Percentiles rank a stretch among this genome's conserved stretches.
phyloP scores from a whole-genome alignment of 1,284 basidiomycete species.

The Ceratobasidium sp. region DNA sequence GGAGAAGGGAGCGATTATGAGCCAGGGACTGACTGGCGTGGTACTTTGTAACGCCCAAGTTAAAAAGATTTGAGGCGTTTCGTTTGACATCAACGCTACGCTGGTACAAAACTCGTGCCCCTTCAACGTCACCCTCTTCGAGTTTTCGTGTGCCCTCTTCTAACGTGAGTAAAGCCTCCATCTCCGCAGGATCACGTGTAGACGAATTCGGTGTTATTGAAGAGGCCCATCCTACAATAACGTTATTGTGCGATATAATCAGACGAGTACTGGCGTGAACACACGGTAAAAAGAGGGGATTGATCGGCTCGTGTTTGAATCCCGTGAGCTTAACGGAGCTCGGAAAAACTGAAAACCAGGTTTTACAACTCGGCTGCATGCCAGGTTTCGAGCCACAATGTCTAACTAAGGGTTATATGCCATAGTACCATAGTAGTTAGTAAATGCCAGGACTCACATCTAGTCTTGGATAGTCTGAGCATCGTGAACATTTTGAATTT shows the following conservation, averaged over 20 bases:
- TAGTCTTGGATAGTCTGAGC: not conserved
- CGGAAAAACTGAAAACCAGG: not conserved
- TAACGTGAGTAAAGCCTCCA: conserved; percentile 80
- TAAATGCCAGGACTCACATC: conserved; percentile 52
- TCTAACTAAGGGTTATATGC: conserved; percentile 53
- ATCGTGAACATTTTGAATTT: not conserved
- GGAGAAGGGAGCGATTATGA: conserved; percentile 15
- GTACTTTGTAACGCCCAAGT: conserved; percentile 88
- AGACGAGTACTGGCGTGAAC: not conserved
- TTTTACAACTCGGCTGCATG: not conserved
- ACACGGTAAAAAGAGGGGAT: not conserved
- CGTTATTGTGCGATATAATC: conserved; percentile 35
- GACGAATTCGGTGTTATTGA: conserved; percentile 82
- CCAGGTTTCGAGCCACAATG: not conserved
- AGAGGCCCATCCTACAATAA: conserved; percentile 75
- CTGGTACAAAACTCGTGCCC: conserved; percentile 79
- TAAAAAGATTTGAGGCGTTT: conserved; percentile 79
- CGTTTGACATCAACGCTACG: conserved; percentile 83
- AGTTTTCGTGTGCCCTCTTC: conserved; percentile 88
- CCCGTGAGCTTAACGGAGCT: not conserved
- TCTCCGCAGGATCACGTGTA: conserved; percentile 81
- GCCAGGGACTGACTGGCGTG: conserved; percentile 71
- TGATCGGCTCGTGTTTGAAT: not conserved
- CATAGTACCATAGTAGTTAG: no score
- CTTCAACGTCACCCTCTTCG: conserved; percentile 87